Base-by-base conservation (phyloP, 768 basidiomycete species). In the Phaeolepiota aurea region DNA sequence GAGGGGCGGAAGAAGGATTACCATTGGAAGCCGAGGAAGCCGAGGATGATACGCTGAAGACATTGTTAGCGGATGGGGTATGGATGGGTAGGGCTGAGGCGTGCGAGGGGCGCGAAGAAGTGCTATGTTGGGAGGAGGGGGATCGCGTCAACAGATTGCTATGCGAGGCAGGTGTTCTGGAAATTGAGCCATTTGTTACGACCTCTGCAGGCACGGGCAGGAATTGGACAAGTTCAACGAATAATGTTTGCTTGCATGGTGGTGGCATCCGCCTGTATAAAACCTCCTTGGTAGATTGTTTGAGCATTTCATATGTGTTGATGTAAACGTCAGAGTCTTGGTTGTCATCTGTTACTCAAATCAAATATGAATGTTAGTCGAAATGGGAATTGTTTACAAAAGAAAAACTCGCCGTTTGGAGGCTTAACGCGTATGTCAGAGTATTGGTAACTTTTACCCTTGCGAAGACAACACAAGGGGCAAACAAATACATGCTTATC, bases 351-450 rank as follows among this genome's bases (percentile, higher is more conserved):
- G 54, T 50, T 55, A 31, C n/a, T n/a, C n/a, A n/a, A n/a, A n/a
- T n/a, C n/a, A n/a, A n/a, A 47, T 45, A 46, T 38, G 42, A 41
- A 42, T 35, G 43, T 41, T 28, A 48, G 44, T 30, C n/a, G n/a
- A n/a, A 28, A 34, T 32, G 15, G 31, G 5, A 20, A 34, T 35
- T 9, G 20, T 38, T 20, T 20, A 32, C 44, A 43, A 20, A 37
- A 14, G 12, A 47, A 38, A 41, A 40, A 66, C 71, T 21, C 44
- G 82, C 82, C 70, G 14, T 71, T 60, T 48, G 52, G 37, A 16
- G 82, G 74, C 46, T 73, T 74, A 5, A 89, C 81, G 30, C 87
- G 74, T 15, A 90, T 74, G 50, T 89, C 84, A 1, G 85, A 84
- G 52, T 79, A 81, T 19, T 72, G 72, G 51, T 89, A 91, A 4